Evolutionary conservation across 352 stramenopile genomes (phyloP).

Genomic region (Thalassiosira mediterranea): DNA sequence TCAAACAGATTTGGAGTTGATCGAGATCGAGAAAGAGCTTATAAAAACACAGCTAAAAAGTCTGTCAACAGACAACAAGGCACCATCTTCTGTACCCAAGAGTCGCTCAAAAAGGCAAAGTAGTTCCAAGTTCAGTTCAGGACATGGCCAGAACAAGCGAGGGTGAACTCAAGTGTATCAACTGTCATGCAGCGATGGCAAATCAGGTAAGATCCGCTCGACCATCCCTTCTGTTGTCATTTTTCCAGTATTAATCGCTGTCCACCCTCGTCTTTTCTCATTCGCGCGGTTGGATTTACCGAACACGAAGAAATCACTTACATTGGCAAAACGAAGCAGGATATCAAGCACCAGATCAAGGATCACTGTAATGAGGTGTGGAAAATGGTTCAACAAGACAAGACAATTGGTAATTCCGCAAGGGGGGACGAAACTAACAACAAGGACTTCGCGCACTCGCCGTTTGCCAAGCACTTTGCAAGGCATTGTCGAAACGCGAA

Average conservation of each 20-base stretch:
- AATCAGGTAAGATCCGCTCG: too few species aligned
- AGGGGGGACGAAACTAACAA: neutral
- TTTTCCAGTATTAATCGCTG: too few species aligned
- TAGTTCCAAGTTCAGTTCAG: neutral
- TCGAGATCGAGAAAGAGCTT: too few species aligned
- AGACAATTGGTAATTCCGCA: neutral
- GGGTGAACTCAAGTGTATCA: neutral
- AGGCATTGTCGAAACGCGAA: neutral
- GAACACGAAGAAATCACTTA: neutral
- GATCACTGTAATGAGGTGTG: neutral
- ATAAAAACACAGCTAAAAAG: too few species aligned
- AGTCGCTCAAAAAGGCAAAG: neutral
- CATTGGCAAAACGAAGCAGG: neutral
- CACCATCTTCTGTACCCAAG: neutral
- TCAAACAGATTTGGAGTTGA: too few species aligned
- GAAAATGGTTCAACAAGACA: neutral
- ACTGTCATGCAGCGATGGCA: neutral
- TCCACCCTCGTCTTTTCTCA: too few species aligned
- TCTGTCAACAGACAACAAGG: too few species aligned
- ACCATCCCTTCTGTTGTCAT: too few species aligned
- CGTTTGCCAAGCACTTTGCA: slow-evolving; percentile 1
- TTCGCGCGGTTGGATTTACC: too few species aligned
- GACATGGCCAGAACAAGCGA: neutral
- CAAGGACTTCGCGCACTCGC: neutral
- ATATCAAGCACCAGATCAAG: neutral